Base-by-base conservation (phyloP, 2,329 filamentous ascomycete genomes). In the Nothophaeocryptopus gaeumannii region DNA sequence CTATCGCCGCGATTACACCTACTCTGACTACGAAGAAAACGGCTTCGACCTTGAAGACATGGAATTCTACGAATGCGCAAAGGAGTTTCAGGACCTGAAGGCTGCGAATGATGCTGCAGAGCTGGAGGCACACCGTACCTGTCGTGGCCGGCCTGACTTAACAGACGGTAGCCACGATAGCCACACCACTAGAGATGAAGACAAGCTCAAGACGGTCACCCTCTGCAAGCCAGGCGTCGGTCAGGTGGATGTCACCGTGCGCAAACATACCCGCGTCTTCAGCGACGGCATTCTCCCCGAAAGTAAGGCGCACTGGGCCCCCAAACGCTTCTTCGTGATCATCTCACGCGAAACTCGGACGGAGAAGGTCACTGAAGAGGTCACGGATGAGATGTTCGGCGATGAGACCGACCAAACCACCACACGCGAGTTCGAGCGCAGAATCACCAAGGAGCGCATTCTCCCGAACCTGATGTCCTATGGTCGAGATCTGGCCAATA, bases 81-180 rank as follows among this genome's bases (percentile, higher is more conserved):
- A n/a, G 4, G 38, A 34, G 3, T 49, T n/a, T 12, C 47, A 54
- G 26, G 13, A 35, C 11, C 44, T 49, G 3, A 12, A 47, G 1
- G 45, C 49, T 33, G 54, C 54, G 3, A 54, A 56, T n/a, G 3
- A 32, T 7, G 44, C 42, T 12, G 54, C 48, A n/a, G 13, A 20
- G 20, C 11, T 16, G 7, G 45, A 55, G 8, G 39, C 33, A 13
- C 5, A 5, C 12, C 31, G 8, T 8, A 26, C 10, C 7, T 26
- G n/a, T 10, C 14, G 31, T 2, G 41, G 42, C 2, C 31, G 32
- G n/a, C 32, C 30, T 8, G 31, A 30, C 13, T 48, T 51, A 14
- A 31, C 16, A 34, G 37, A 45, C 8, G 7, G 26, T 12, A 10
- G 15, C 29, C 20, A 26, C 45, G 3, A 15, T 11, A 33, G 16